Evolutionary conservation across 164 flowering plant genomes (phyloP).

Genomic region (Euptelea pleiosperma): DNA sequence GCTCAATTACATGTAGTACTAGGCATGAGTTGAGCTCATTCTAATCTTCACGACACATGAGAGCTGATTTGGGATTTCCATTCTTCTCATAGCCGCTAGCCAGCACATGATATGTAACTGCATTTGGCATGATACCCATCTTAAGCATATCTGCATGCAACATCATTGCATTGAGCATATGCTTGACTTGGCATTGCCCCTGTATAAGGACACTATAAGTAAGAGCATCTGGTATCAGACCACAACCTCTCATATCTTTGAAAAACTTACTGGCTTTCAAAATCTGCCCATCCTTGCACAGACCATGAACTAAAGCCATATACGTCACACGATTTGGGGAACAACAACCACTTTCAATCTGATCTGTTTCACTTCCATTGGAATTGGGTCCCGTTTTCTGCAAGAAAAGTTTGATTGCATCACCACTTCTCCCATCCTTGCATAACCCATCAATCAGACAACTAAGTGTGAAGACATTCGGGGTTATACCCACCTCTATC

Average conservation of each 20-base stretch:
- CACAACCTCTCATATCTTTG: constrained; percentile 51
- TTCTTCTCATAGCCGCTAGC: constrained; percentile 29
- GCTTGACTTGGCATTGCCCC: constrained; percentile 41
- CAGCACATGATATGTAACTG: constrained; percentile 24
- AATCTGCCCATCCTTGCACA: constrained; percentile 53
- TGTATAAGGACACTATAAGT: constrained; percentile 35
- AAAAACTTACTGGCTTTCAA: constrained; percentile 59
- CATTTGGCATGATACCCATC: constrained; percentile 45
- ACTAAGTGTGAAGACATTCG: constrained; percentile 51
- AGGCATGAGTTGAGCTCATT: not conserved
- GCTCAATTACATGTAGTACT: no score
- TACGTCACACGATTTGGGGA: constrained; percentile 46
- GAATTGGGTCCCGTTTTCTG: constrained; percentile 19
- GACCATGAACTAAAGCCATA: constrained; percentile 49
- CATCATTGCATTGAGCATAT: constrained; percentile 43
- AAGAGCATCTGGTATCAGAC: constrained; percentile 42
- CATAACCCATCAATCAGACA: constrained; percentile 67
- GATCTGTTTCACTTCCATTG: constrained; percentile 5
- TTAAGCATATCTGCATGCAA: constrained; percentile 72
- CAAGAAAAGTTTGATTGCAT: constrained; percentile 50
- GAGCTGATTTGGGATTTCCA: constrained; percentile 33
- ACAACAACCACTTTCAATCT: constrained; percentile 9
- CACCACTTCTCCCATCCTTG: constrained; percentile 48
- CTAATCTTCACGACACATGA: constrained; percentile 24
- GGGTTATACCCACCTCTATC: constrained; percentile 41